phyloP scores from a whole-genome alignment of 768 basidiomycete genomes.

The Hericium erinaceus region DNA sequence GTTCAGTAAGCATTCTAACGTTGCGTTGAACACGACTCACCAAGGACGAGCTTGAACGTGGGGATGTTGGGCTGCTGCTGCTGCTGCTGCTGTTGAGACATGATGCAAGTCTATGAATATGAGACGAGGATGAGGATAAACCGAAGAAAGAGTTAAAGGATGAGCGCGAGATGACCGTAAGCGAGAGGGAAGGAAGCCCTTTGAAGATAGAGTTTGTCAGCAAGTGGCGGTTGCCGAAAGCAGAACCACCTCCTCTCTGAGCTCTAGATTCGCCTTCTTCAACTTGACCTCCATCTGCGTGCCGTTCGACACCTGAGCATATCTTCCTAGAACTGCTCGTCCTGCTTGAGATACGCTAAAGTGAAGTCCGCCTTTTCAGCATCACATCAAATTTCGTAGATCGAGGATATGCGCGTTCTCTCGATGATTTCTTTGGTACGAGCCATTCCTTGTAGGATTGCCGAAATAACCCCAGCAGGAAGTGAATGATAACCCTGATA shows the following conservation, averaged over 20 bases:
- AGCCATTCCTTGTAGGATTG: no score
- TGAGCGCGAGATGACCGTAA: not conserved
- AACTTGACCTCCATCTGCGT: no score
- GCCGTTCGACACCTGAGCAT: no score
- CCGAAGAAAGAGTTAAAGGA: slow-evolving; percentile 24
- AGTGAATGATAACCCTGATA: no score
- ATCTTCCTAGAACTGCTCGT: no score
- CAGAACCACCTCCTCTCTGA: not conserved
- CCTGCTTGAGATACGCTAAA: no score
- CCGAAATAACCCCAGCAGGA: no score
- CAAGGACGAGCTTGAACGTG: slow-evolving; percentile 98
- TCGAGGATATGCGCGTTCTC: no score
- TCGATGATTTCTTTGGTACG: no score
- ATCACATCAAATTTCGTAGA: no score
- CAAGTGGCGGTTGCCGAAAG: not conserved
- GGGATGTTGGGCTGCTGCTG: slow-evolving; percentile 37
- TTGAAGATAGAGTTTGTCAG: slow-evolving; percentile 1
- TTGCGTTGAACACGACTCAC: slow-evolving; percentile 37
- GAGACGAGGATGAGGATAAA: slow-evolving; percentile 18
- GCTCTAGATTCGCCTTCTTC: not conserved
- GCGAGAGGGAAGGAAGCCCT: not conserved
- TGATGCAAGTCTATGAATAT: slow-evolving; percentile 21
- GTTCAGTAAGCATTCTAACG: slow-evolving; percentile 1
- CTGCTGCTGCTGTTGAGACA: slow-evolving; percentile 23
- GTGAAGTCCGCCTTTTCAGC: no score